Base-by-base conservation (phyloP, 495 filamentous ascomycete genomes). In the Podospora australis region DNA sequence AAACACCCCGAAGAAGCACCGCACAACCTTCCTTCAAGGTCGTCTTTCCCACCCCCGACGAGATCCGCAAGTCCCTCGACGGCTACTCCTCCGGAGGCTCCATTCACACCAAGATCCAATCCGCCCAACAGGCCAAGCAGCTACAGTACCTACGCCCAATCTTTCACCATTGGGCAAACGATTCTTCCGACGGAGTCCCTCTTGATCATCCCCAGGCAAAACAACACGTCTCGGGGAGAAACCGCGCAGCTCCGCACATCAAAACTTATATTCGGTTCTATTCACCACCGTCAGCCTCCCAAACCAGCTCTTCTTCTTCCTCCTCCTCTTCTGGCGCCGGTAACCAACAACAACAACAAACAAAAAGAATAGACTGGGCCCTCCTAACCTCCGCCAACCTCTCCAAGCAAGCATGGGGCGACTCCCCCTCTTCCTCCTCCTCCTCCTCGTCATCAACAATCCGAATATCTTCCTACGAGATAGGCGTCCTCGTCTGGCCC, bases 401-500 rank as follows among this genome's bases (percentile, higher is more conserved):
- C 3, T 91, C 86, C 0, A 94, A 81, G 46, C 90, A 95, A 60
- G 90, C 90, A 0, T 96, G 90, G 90, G 90, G 90, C n/a, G 77
- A 80, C 13, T 70, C 68, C 13, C 39, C 63, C 6, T 78, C 76
- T 45, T 53, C 64, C 6, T 41, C 26, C 0, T 58, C 64, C 9
- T 78, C 78, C 2, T 53, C 64, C 6, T 41, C 26, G 1, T 58
- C 64, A 9, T 78, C 78, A 2, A 77, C 86, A 57, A 72, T 88
- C 8, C 73, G 80, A 13, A 78, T 95, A 17, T 82, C 80, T 51
- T 92, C 87, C 29, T 96, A 84, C 67, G 90, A 96, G 63, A 77
- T 88, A 35, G 90, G 90, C 0, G 88, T 96, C 4, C 57, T 95
- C 25, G 79, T 95, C 1, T 92, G 88, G 86, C 90, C 90, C 2